Base-by-base conservation (phyloP, 164 flowering plant genomes). In the Vitis riparia region DNA sequence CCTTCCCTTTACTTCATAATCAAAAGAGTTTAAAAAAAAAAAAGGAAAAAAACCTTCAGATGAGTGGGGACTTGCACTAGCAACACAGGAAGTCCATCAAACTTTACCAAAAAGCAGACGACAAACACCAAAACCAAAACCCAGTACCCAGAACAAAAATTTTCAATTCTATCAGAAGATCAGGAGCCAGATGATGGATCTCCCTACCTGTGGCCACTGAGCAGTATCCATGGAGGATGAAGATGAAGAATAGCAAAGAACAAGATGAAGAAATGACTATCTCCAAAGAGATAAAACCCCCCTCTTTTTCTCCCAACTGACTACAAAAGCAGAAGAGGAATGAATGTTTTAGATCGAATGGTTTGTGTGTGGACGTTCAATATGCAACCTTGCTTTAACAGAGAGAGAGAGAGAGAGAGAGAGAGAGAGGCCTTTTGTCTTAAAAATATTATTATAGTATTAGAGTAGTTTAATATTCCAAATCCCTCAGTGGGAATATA, bases 171-270 rank as follows among this genome's bases (percentile, higher is more conserved):
- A 68, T 1, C 8, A 71, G 44, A 51, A 30, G 7, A 47, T 27
- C 16, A 55, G 47, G 51, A 55, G 49, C 57, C 37, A 48, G 72
- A 61, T 48, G 19, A 6, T 37, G 44, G 59, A 73, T 70, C 66
- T 74, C 32, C 66, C 30, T 86, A 88, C 93, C 91, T 91, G 96
- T 72, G 90, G 92, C 92, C 92, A 89, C 52, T 84, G 89, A 77
- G 90, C 89, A 63, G 93, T 84, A 71, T 91, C 90, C 96, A 91
- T 91, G 81, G 80, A 70, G 76, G 73, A 73, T 60, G 73, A 60
- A 11, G 61, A 55, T 52, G 63, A 68, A 72, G 67, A 58, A 16
- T 13, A 10, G 70, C 44, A 37, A 51, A 74, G 79, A 67, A 32
- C 51, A 64, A 63, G 71, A 74, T 56, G 57, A 73, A 65, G 78